A percentile compares a stretch with the other conserved stretches of the same genome.
phyloP scores from a whole-genome alignment of 1,139 yeast genomes.

The Geotrichum aggregatum region DNA sequence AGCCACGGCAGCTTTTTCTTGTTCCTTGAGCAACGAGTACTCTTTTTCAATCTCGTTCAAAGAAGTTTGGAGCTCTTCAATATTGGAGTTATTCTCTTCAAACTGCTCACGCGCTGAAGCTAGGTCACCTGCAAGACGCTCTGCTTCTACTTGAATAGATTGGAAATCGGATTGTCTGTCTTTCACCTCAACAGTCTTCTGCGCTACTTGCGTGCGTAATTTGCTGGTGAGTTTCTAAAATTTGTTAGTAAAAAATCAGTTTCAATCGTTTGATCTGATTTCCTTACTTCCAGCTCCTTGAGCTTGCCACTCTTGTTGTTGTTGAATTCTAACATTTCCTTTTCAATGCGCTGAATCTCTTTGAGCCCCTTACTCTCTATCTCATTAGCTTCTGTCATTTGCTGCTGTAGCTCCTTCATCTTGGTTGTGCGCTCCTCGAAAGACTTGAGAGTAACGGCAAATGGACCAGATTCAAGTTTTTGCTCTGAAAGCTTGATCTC shows the following conservation, averaged over 20 bases:
- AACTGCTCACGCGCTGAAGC: constrained; percentile 44
- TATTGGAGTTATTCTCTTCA: constrained; percentile 36
- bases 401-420: constrained; percentile 45
- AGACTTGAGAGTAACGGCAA: constrained; percentile 51
- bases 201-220: constrained; percentile 24
- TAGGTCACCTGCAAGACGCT: constrained; percentile 61
- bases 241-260: constrained; percentile 3
- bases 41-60: constrained; percentile 35
- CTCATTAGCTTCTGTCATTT: constrained; percentile 41
- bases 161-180: constrained; percentile 55
- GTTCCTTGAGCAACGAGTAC: constrained; percentile 35
- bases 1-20: constrained; percentile 42
- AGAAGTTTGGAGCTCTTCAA: constrained; percentile 44
- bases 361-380: constrained; percentile 33
- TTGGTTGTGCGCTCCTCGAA: constrained; percentile 50
- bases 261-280: background rate
- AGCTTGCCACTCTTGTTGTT: constrained; percentile 77
- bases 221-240: constrained; percentile 16
- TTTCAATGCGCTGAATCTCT: constrained; percentile 58
- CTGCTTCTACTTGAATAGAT: constrained; percentile 63
- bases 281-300: constrained; percentile 57
- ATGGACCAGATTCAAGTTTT: constrained; percentile 58
- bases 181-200: constrained; percentile 46
- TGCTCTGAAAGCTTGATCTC: constrained; percentile 60
- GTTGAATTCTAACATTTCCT: constrained; percentile 78